phyloP scores from a whole-genome alignment of 2,329 filamentous ascomycete species.

The Exophiala aquamarina region DNA sequence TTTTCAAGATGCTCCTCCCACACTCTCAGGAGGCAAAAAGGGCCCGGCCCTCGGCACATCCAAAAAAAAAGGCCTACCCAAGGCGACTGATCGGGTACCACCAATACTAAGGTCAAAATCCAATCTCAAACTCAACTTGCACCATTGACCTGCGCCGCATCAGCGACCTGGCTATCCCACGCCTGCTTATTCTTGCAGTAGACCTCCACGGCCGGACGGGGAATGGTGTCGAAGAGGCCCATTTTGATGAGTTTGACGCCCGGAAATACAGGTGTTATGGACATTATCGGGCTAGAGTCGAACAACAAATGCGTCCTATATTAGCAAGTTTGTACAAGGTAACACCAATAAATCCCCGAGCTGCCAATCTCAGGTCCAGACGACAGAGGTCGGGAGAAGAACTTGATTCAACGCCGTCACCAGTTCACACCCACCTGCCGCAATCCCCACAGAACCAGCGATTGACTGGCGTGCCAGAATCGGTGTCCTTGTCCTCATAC shows the following conservation, averaged over 20 bases:
- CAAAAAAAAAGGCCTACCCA: no score
- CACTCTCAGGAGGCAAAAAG: no score
- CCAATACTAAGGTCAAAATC: no score
- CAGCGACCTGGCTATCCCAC: constrained; percentile 1
- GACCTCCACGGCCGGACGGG: background rate
- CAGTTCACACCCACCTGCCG: constrained; percentile 3
- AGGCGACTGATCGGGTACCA: no score
- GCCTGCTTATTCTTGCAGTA: constrained; percentile 6
- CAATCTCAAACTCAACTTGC: no score
- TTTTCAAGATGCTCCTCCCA: no score
- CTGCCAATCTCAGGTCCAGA: no score
- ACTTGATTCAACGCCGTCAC: background rate
- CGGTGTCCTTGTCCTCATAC: constrained; percentile 6
- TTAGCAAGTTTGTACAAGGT: no score
- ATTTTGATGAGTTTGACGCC: constrained; percentile 7
- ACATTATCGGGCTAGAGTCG: background rate
- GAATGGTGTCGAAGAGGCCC: constrained; percentile 8
- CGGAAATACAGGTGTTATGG: background rate
- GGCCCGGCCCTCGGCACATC: no score
- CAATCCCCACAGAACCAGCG: constrained; percentile 3
- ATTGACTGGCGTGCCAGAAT: constrained; percentile 2
- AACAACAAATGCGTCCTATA: no score
- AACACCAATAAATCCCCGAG: no score
- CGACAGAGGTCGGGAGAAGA: no score
- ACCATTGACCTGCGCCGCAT: background rate